A percentile compares a stretch with the other conserved stretches of the same genome.
Conservation (phyloP, 768 basidiomycete species). For the Collybia nuda region DNA sequence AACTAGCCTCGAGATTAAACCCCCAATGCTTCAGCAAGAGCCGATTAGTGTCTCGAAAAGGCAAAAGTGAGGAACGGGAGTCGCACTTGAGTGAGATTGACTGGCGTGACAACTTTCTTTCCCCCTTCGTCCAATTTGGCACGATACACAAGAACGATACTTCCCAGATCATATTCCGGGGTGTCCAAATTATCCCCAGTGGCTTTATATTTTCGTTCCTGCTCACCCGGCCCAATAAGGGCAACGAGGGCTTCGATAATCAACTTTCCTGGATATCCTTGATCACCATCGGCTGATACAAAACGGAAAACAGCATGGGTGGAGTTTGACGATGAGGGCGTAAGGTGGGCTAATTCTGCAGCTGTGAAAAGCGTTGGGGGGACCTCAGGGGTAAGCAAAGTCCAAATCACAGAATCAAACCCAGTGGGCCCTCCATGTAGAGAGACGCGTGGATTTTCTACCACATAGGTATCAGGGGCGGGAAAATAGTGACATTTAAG, state of each 20-base stretch:
- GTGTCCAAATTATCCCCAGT: constrained; percentile 16
- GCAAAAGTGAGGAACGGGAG: not conserved
- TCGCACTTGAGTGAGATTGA: constrained; percentile 74
- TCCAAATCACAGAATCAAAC: constrained; percentile 61
- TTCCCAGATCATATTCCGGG: constrained; percentile 56
- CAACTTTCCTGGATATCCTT: constrained; percentile 68
- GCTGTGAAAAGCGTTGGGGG: constrained; percentile 53
- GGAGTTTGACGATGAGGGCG: constrained; percentile 16
- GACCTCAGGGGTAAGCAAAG: constrained; percentile 36
- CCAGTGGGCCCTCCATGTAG: constrained; percentile 73
- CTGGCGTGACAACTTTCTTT: constrained; percentile 56
- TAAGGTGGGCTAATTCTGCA: constrained; percentile 48
- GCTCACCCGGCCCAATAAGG: constrained; percentile 38
- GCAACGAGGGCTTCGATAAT: constrained; percentile 57
- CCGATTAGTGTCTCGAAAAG: no score
- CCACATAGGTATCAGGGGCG: not conserved
- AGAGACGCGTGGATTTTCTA: constrained; percentile 56
- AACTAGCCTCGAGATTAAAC: constrained; percentile 76
- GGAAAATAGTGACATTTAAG: not conserved
- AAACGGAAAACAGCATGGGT: constrained; percentile 55
- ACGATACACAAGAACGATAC: constrained; percentile 66
- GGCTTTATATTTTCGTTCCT: constrained; percentile 24
- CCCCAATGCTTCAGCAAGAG: constrained; percentile 64
- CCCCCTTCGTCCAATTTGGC: constrained; percentile 56
- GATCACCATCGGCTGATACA: constrained; percentile 63